Base-by-base conservation (phyloP, 495 filamentous ascomycete species). In the Penicillium coffeae region DNA sequence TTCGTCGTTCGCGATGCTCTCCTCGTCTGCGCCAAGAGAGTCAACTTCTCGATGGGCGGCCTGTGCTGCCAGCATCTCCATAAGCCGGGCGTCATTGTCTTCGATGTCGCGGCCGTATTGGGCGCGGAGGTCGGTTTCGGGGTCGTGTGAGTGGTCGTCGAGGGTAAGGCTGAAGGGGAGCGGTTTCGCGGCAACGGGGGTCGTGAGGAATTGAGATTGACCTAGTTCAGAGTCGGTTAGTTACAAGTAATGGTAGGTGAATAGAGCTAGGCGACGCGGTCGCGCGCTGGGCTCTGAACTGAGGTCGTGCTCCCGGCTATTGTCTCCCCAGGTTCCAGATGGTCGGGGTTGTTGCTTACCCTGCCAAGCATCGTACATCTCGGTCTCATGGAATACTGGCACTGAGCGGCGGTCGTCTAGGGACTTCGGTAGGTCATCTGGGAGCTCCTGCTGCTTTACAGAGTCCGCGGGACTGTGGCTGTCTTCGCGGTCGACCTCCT, bases 301-400 rank as follows among this genome's bases (percentile, higher is more conserved):
- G 19, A 30, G 25, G 25, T 30, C 5, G 10, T 10, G 5, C 25
- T 30, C 4, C 5, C 25, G 25, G 25, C 25, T 30, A 30, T 10
- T 4, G 25, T 10, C n/a, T n/a, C 10, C 25, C 13, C 35, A 37
- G 35, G 35, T 4, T 37, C 35, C 21, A 38, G 48, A 34, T 33
- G 27, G 19, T 34, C 30, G 27, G 32, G 25, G 15, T 8, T 14
- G 32, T 13, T 40, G 25, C 73, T 50, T 64, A 96, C 92, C 92
- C 85, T 96, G 90, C 93, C 93, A 98, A 49, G 88, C 94, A 79
- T 98, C 93, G 64, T 97, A 97, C 74, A 96, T 87, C 78, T 97
- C 91, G 19, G 90, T 95, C 74, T 96, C 92, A 38, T 69, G 73
- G 45, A 75, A 73, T 4, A 66, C 63, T 7, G 78, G 79, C 20